Conservation (phyloP, 1,284 basidiomycete genomes). For the Leccinum angustisporum region DNA sequence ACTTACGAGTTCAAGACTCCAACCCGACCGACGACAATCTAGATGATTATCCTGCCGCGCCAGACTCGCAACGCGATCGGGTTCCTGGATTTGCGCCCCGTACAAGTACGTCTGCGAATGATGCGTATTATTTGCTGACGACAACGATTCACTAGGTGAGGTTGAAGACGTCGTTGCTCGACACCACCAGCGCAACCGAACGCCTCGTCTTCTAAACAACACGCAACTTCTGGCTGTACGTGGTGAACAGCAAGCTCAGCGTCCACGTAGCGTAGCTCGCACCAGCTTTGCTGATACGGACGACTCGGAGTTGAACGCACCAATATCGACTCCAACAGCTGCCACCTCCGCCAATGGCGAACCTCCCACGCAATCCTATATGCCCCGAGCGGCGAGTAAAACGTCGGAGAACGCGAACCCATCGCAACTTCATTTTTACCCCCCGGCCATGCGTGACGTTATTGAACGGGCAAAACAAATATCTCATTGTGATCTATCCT, state of each 20-base stretch:
- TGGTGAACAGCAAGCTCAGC: not conserved
- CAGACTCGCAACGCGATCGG: too few species aligned
- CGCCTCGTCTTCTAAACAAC: not conserved
- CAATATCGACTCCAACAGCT: not conserved
- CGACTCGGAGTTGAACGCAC: not conserved
- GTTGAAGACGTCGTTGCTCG: not conserved
- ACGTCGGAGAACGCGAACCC: not conserved
- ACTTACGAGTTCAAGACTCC: not conserved
- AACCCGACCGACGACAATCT: not conserved
- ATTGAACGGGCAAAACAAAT: not conserved
- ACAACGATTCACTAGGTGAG: not conserved
- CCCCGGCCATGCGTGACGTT: not conserved
- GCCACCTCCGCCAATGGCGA: not conserved
- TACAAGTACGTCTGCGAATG: too few species aligned
- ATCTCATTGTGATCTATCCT: not conserved
- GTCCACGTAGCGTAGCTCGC: not conserved
- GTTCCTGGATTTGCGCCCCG: too few species aligned
- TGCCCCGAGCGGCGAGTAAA: not conserved
- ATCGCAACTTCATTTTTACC: not conserved
- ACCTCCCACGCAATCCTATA: not conserved
- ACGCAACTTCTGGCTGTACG: not conserved
- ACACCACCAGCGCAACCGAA: not conserved
- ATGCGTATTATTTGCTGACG: too few species aligned
- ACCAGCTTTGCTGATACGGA: not conserved
- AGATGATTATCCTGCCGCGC: not conserved